These are phyloP conservation scores for Clonostachys sp. DNA, from an alignment of 2,329 filamentous ascomycete genomes.

Conservation along the genomic window DNA sequence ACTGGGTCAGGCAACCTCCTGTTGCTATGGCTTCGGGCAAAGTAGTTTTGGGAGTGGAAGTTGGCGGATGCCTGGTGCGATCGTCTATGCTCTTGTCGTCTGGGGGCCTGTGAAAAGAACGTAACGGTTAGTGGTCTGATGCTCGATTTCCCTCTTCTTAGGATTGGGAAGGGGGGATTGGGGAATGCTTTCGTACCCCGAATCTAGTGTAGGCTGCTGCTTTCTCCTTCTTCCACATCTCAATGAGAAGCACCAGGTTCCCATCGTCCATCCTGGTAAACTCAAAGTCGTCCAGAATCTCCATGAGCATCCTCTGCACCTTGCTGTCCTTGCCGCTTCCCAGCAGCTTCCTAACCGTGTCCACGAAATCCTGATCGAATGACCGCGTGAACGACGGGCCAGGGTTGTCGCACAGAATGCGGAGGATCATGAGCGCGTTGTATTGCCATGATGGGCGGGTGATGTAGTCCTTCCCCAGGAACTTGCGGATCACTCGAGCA, in stretches of 20 bases:
- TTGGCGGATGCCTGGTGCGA: conserved; percentile 12
- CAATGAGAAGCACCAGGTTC: conserved; percentile 63
- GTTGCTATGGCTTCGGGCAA: conserved; percentile 44
- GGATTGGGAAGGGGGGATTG: conserved; percentile 2
- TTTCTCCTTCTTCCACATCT: conserved; percentile 92
- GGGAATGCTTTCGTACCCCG: conserved; percentile 33
- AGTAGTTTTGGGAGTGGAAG: conserved; percentile 50
- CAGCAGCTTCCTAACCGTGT: conserved; percentile 70
- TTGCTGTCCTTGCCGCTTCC: conserved; percentile 66
- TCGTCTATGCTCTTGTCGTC: conserved; percentile 1
- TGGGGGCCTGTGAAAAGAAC: not conserved
- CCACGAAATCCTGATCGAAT: conserved; percentile 78
- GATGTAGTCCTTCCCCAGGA: conserved; percentile 68
- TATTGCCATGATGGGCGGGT: conserved; percentile 72
- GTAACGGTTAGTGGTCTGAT: too few species aligned
- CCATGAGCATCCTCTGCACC: conserved; percentile 81
- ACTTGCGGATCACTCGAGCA: conserved; percentile 76
- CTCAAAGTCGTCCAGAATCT: conserved; percentile 79
- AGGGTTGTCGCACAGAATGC: conserved; percentile 90
- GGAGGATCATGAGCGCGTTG: conserved; percentile 92
- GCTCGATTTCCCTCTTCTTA: not conserved
- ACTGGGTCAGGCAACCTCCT: conserved; percentile 58
- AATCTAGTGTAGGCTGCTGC: conserved; percentile 51
- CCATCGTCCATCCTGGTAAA: conserved; percentile 68
- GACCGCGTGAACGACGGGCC: conserved; percentile 88